These are phyloP conservation scores for Mucor irregularis DNA, from an alignment of 371 early-diverging fungal genomes.

Conservation along the genomic window DNA sequence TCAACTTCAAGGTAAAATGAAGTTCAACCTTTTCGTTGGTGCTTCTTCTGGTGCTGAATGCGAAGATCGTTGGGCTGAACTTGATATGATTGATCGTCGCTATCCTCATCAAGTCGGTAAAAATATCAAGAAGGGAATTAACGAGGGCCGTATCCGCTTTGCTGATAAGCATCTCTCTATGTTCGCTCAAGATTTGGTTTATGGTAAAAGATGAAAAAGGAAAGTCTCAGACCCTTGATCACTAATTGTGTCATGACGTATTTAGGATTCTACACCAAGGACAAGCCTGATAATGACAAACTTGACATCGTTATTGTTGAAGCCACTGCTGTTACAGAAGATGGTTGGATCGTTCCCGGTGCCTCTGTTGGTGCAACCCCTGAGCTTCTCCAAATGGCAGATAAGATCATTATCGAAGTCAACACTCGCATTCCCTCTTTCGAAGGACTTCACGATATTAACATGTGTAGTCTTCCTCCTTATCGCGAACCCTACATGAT, in stretches of 20 bases:
- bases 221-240: not conserved
- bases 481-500: constrained; percentile 53
- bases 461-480: constrained; percentile 40
- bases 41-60: constrained; percentile 53
- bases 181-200: constrained; percentile 55
- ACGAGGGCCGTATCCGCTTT: constrained; percentile 55
- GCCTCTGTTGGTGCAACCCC: constrained; percentile 60
- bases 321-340: constrained; percentile 58
- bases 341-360: constrained; percentile 56
- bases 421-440: constrained; percentile 56
- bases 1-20: constrained; percentile 53
- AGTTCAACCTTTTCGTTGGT: constrained; percentile 56
- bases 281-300: constrained; percentile 41
- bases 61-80: constrained; percentile 50
- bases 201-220: constrained; percentile 30
- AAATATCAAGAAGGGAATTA: constrained; percentile 55
- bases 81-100: constrained; percentile 57
- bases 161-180: constrained; percentile 61
- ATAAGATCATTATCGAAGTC: constrained; percentile 56
- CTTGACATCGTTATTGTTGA: constrained; percentile 55
- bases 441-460: constrained; percentile 57
- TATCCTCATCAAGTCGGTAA: constrained; percentile 61
- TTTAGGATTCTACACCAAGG: constrained; percentile 48
- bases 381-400: constrained; percentile 54
- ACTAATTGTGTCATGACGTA: not conserved